phyloP scores from a whole-genome alignment of 2,329 filamentous ascomycete species.

The Aspergillus neoniger region DNA sequence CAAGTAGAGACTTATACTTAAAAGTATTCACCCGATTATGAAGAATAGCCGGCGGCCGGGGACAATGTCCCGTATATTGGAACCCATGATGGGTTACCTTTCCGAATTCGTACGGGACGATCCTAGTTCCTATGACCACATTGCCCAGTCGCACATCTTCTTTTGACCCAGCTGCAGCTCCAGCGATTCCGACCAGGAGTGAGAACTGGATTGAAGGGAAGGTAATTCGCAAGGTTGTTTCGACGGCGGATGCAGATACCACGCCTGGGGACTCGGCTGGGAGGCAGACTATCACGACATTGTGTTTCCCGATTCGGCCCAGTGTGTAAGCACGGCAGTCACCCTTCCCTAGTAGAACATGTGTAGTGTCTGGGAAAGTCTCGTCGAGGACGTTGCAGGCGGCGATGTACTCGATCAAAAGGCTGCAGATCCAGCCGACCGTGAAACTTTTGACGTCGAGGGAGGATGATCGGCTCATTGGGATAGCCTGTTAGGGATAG shows the following conservation, averaged over 20 bases:
- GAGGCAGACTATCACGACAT: slow-evolving; percentile 17
- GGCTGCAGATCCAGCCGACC: slow-evolving; percentile 22
- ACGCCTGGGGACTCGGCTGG: slow-evolving; percentile 9
- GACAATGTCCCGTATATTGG: slow-evolving; percentile 13
- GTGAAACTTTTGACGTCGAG: slow-evolving; percentile 12
- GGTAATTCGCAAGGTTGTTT: slow-evolving; percentile 6
- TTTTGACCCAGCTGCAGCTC: slow-evolving; percentile 19
- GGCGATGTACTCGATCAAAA: slow-evolving; percentile 20
- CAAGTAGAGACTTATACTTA: neutral
- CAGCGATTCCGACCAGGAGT: slow-evolving; percentile 26
- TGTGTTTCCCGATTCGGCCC: slow-evolving; percentile 10
- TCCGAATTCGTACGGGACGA: slow-evolving; percentile 25
- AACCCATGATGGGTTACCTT: slow-evolving; percentile 18
- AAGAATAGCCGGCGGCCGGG: slow-evolving; percentile 2
- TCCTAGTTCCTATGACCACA: slow-evolving; percentile 24
- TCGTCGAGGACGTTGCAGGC: slow-evolving; percentile 20
- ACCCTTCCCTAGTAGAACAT: neutral
- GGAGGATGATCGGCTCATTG: neutral
- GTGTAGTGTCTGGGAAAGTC: neutral
- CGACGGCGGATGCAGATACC: slow-evolving; percentile 11
- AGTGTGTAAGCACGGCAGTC: slow-evolving; percentile 16
- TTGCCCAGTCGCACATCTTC: slow-evolving; percentile 26
- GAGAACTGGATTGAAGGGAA: slow-evolving; percentile 20
- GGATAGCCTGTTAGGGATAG: neutral
- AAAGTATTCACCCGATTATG: neutral